Percentiles rank a stretch among this genome's conserved stretches.
These are phyloP conservation scores for Entelexis sorbosivorans DNA, from an alignment of 1,139 yeast genomes.

Conservation along the genomic window DNA sequence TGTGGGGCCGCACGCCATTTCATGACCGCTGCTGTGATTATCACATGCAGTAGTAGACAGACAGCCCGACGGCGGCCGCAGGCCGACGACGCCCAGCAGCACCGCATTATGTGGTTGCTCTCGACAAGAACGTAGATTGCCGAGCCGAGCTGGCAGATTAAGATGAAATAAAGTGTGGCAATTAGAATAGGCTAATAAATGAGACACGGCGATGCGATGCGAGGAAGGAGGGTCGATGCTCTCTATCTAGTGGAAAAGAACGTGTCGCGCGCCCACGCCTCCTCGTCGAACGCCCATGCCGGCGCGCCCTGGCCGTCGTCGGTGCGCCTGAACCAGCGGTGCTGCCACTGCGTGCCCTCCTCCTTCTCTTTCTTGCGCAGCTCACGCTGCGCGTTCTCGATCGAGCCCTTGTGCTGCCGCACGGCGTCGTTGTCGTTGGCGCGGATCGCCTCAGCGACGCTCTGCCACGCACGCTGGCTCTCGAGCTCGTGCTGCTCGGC, in stretches of 20 bases:
- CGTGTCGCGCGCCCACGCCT: constrained; percentile 14
- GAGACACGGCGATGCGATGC: neutral
- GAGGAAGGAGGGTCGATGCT: no score
- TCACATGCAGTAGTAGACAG: no score
- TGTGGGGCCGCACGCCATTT: no score
- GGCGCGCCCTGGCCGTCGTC: constrained; percentile 13
- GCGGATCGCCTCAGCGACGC: constrained; percentile 79
- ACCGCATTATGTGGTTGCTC: no score
- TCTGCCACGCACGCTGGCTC: constrained; percentile 72
- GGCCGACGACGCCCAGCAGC: no score
- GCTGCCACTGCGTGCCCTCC: constrained; percentile 53
- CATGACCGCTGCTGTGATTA: no score
- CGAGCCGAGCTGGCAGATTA: neutral
- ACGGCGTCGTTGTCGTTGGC: constrained; percentile 63
- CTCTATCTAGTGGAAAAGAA: constrained; percentile 17
- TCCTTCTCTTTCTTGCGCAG: constrained; percentile 60
- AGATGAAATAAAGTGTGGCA: neutral
- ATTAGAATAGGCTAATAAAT: neutral
- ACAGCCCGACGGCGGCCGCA: no score
- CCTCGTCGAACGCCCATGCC: constrained; percentile 21
- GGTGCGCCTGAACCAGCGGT: constrained; percentile 55
- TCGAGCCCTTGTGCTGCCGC: constrained; percentile 57
- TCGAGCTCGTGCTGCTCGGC: constrained; percentile 68
- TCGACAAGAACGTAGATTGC: no score
- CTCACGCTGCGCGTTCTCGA: constrained; percentile 77